phyloP scores from a whole-genome alignment of 768 basidiomycete species.

The Tulasnella sp. region DNA sequence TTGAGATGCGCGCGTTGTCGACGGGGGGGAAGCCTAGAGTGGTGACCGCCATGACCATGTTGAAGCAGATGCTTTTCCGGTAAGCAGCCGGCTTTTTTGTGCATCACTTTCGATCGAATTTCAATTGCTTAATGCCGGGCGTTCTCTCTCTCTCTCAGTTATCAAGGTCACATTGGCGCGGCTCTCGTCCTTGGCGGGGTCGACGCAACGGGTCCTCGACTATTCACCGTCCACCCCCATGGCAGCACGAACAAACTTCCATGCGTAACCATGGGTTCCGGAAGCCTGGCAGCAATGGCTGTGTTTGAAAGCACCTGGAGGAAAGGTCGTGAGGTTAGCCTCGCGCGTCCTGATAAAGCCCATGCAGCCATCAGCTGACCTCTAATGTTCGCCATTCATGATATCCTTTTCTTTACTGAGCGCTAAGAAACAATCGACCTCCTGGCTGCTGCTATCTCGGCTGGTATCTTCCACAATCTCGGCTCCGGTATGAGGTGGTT shows the following conservation, averaged over 20 bases:
- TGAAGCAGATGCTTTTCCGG: slow-evolving; percentile 92
- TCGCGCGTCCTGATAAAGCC: neutral
- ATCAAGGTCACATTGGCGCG: slow-evolving; percentile 91
- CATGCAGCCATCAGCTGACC: neutral
- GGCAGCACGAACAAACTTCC: slow-evolving; percentile 98
- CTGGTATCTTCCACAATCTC: slow-evolving; percentile 98
- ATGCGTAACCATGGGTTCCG: slow-evolving; percentile 98
- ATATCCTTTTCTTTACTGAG: slow-evolving; percentile 34
- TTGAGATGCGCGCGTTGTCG: slow-evolving; percentile 84
- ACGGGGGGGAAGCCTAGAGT: slow-evolving; percentile 89
- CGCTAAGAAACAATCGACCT: slow-evolving; percentile 72
- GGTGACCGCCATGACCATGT: slow-evolving; percentile 97
- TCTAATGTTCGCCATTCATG: neutral
- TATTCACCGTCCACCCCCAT: slow-evolving; percentile 94
- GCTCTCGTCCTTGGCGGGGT: slow-evolving; percentile 95
- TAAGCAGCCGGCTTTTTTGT: slow-evolving; percentile 32
- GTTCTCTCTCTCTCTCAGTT: slow-evolving; percentile 45
- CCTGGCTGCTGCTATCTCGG: slow-evolving; percentile 78
- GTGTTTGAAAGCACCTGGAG: slow-evolving; percentile 87
- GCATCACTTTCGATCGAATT: neutral
- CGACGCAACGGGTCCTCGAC: slow-evolving; percentile 86
- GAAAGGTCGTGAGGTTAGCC: slow-evolving; percentile 66
- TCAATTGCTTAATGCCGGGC: neutral
- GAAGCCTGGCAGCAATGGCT: slow-evolving; percentile 95
- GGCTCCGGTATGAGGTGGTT: slow-evolving; percentile 48